A percentile compares a stretch with the other conserved stretches of the same genome.
Conservation (phyloP, 306 rosid species). For the Parietaria judaica region DNA sequence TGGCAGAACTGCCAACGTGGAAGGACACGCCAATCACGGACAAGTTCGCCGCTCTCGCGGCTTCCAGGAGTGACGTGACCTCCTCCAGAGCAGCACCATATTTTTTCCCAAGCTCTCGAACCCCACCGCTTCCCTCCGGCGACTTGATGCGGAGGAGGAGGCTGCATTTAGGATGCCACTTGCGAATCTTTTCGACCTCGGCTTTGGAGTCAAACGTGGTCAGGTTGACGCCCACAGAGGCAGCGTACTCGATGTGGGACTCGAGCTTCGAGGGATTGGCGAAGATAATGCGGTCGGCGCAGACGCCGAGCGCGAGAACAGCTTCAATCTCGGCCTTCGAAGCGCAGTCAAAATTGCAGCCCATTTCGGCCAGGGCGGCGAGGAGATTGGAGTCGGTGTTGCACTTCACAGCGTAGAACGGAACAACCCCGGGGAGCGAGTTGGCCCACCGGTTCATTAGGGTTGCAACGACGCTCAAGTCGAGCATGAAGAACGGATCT, state of each 20-base stretch:
- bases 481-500: constrained; percentile 6
- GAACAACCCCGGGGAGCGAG: constrained; percentile 41
- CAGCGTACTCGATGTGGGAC: constrained; percentile 48
- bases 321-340: constrained; percentile 46
- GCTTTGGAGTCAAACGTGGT: constrained; percentile 40
- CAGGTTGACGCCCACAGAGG: constrained; percentile 44
- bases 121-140: constrained; percentile 25
- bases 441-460: constrained; percentile 32
- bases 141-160: constrained; percentile 15
- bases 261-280: constrained; percentile 49
- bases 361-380: constrained; percentile 36
- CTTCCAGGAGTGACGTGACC: constrained; percentile 30
- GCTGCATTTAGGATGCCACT: constrained; percentile 39
- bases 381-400: constrained; percentile 33
- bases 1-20: constrained; percentile 51
- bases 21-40: constrained; percentile 46
- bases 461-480: not conserved
- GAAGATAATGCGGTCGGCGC: constrained; percentile 40
- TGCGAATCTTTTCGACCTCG: constrained; percentile 35
- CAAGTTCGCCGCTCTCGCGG: constrained; percentile 27
- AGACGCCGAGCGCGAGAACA: constrained; percentile 42
- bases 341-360: constrained; percentile 49
- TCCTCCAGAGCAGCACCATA: constrained; percentile 48
- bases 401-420: constrained; percentile 58
- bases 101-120: constrained; percentile 36